These are phyloP conservation scores for Cucurbita ficifolia DNA, from an alignment of 306 rosid genomes.

Conservation along the genomic window DNA sequence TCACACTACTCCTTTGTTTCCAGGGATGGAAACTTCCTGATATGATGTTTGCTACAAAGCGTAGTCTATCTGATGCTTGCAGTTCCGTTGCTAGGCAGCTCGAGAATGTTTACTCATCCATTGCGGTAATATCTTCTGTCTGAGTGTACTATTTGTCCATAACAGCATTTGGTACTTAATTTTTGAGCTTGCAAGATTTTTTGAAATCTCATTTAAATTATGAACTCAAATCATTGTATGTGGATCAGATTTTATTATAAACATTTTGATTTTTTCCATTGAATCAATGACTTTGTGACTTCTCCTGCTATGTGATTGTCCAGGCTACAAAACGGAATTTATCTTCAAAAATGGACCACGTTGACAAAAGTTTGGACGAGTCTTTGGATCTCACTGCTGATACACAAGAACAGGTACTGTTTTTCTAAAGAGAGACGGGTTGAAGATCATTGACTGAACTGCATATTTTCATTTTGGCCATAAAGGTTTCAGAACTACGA, in stretches of 20 bases:
- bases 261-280: background rate
- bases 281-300: background rate
- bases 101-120: slow-evolving; percentile 56
- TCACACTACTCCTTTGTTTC: slow-evolving; percentile 14
- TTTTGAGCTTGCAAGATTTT: background rate
- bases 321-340: slow-evolving; percentile 56
- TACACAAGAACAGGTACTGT: slow-evolving; percentile 42
- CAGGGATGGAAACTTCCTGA: slow-evolving; percentile 97
- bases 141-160: background rate
- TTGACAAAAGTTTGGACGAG: slow-evolving; percentile 48
- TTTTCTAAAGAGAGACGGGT: background rate
- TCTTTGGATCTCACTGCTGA: slow-evolving; percentile 23
- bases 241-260: background rate
- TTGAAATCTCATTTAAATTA: background rate
- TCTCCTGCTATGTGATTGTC: slow-evolving; percentile 1
- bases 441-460: background rate
- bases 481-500: slow-evolving; percentile 45
- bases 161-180: background rate
- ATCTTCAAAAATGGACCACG: slow-evolving; percentile 39
- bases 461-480: background rate
- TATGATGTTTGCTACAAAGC: slow-evolving; percentile 90
- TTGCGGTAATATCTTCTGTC: slow-evolving; percentile 29
- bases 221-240: background rate
- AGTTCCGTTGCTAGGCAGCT: slow-evolving; percentile 52
- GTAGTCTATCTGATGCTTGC: slow-evolving; percentile 78